Evolutionary conservation across 2,329 filamentous ascomycete species (phyloP), one percentile per base, ranked within the genome.

Genomic region (Metarhizium brunneum): DNA sequence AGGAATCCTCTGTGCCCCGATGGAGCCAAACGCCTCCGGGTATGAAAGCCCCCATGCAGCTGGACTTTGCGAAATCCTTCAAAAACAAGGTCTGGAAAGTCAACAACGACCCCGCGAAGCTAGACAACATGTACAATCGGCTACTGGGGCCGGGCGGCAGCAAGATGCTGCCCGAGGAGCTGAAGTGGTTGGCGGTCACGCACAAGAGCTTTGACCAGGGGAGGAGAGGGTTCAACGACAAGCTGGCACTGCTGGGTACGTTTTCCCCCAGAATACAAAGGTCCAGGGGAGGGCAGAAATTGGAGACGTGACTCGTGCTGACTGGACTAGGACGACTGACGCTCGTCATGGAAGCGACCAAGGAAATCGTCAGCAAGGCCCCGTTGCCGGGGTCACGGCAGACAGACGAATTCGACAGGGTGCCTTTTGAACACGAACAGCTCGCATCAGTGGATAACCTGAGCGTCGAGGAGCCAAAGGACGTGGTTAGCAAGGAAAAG

Each of bases 201-300:
- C 94, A 97, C 72, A 97, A 97, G 82, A 96, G 91, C 73, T 97
- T 96, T 67, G 92, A 99, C 69, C 91, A 97, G 68, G 94, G 92
- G 53, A 80, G 90, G 66, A 86, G 92, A 77, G 92, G 92, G 1
- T 96, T 92, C 75, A 99, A 99, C 70, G 92, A 96, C 66, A 83
- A 90, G 59, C 76, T 99, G 71, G 89, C 91, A n/a, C 91, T 89
- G 66, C 76, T 95, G 54, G 92, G 90, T 95, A 81, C 50, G 73
- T 64, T 29, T 29, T 18, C 25, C 40, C 20, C 30, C 13, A 14
- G 14, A 7, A 7, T 43, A 43, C 20, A 4, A 5, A 45, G 2
- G 1, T 6, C 6, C 6, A 35, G 36, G 52, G 51, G 25, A 25
- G 20, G 35, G 29, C 8, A 45, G n/a, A 30, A 32, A 13, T 36